Conservation (phyloP, 306 rosid species). For the Lathyrus sativus region DNA sequence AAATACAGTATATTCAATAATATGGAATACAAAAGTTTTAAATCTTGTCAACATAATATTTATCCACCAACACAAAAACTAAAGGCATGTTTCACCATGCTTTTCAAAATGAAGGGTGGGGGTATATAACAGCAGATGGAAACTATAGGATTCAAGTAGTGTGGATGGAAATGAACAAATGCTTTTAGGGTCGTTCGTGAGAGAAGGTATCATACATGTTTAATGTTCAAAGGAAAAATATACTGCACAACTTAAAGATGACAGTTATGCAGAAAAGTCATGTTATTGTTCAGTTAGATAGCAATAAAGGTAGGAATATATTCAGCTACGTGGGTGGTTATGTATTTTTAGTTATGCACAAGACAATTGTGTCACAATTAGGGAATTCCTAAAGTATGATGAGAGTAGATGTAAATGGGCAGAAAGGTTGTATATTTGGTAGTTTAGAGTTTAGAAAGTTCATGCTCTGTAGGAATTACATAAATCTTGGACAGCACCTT, state of each 20-base stretch:
- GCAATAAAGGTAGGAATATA: not conserved
- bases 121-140: not conserved
- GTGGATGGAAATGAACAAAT: not conserved
- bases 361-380: not conserved
- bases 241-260: not conserved
- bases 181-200: not conserved
- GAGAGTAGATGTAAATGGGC: too few relatives aligned
- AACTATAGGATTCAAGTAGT: not conserved
- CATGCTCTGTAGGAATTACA: not conserved
- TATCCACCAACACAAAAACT: not conserved
- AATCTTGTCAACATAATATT: not conserved
- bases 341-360: not conserved
- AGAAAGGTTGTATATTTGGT: too few relatives aligned
- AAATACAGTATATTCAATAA: slow-evolving; percentile 1
- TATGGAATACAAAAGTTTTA: not conserved
- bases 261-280: not conserved
- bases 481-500: not conserved
- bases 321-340: not conserved
- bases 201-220: not conserved
- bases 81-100: not conserved
- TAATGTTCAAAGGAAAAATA: not conserved
- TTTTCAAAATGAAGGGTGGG: not conserved
- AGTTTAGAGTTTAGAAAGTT: not conserved
- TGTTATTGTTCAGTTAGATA: not conserved
- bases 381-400: not conserved